phyloP scores from a whole-genome alignment of 495 filamentous ascomycete species.

The Penicillium goetzii region DNA sequence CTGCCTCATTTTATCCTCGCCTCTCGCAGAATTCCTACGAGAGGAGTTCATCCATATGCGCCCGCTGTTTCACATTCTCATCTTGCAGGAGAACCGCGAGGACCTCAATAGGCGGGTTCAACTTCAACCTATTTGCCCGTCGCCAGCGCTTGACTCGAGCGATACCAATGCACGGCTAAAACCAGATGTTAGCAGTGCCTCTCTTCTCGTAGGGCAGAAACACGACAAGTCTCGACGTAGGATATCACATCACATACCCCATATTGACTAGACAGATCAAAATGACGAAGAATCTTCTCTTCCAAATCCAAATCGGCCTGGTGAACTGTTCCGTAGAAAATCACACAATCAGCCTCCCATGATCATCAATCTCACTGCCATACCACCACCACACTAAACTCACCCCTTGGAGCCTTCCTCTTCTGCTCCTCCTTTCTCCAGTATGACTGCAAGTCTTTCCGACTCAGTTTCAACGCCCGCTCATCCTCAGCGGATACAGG shows the following conservation, averaged over 20 bases:
- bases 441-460: slow-evolving; percentile 68
- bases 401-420: slow-evolving; percentile 56
- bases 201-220: neutral
- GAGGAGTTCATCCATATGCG: slow-evolving; percentile 83
- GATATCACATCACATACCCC: slow-evolving; percentile 65
- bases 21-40: slow-evolving; percentile 30
- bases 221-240: neutral
- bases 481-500: slow-evolving; percentile 54
- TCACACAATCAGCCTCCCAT: neutral
- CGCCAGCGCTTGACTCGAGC: slow-evolving; percentile 83
- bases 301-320: slow-evolving; percentile 68
- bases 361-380: neutral
- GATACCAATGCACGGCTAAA: slow-evolving; percentile 87
- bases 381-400: slow-evolving; percentile 8
- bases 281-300: slow-evolving; percentile 87
- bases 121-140: slow-evolving; percentile 73
- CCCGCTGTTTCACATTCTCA: slow-evolving; percentile 57
- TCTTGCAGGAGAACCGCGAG: slow-evolving; percentile 80
- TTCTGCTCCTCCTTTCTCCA: slow-evolving; percentile 69
- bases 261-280: slow-evolving; percentile 85
- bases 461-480: slow-evolving; percentile 61
- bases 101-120: slow-evolving; percentile 91
- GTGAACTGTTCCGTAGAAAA: slow-evolving; percentile 56
- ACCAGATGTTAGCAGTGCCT: slow-evolving; percentile 21
- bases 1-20: neutral